Percentiles rank a stretch among this genome's conserved stretches.
Conservation (phyloP, 2,329 filamentous ascomycete genomes). For the Nemania sp. region DNA sequence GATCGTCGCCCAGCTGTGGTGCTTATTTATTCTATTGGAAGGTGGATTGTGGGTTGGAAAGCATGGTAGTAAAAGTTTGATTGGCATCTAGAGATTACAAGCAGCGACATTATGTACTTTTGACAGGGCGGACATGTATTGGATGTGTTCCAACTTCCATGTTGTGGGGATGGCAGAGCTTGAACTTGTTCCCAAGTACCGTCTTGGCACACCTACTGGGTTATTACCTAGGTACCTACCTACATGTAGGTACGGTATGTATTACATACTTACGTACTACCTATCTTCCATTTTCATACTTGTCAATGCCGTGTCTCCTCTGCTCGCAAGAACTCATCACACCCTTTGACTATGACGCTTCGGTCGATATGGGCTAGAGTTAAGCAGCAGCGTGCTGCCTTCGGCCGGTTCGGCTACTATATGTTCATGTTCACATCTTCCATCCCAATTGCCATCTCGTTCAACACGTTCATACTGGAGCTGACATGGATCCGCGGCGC, state of each 20-base stretch:
- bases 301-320: background rate
- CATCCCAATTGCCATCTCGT: conserved; percentile 64
- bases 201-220: too few relatives aligned
- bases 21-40: too few relatives aligned
- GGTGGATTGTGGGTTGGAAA: too few relatives aligned
- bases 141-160: too few relatives aligned
- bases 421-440: conserved; percentile 62
- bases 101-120: too few relatives aligned
- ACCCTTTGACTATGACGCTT: conserved; percentile 40
- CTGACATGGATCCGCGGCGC: conserved; percentile 61
- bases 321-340: background rate
- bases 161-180: conserved; percentile 21
- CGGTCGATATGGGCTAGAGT: conserved; percentile 45
- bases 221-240: too few relatives aligned
- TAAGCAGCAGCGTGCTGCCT: conserved; percentile 30
- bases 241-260: too few relatives aligned
- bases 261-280: too few relatives aligned
- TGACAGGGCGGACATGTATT: too few relatives aligned
- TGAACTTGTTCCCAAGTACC: background rate
- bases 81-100: too few relatives aligned
- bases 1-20: too few relatives aligned
- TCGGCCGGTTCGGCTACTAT: conserved; percentile 48
- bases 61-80: too few relatives aligned
- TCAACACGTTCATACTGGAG: conserved; percentile 65
- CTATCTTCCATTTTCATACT: background rate